These are phyloP conservation scores for Tolypocladium guangdongense DNA, from an alignment of 2,329 filamentous ascomycete species.

Conservation along the genomic window DNA sequence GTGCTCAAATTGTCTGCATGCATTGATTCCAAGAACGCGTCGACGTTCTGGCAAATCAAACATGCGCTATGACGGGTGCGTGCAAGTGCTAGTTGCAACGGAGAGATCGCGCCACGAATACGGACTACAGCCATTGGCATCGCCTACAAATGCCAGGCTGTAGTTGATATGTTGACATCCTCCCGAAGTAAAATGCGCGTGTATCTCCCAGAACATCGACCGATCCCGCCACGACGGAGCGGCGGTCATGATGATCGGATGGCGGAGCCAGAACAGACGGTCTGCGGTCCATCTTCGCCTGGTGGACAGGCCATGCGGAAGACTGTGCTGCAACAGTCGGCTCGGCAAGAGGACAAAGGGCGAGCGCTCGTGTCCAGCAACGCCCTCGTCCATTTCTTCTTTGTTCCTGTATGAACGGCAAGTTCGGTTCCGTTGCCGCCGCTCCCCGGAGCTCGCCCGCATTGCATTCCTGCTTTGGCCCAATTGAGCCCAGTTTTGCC, in stretches of 20 bases:
- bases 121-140: neutral
- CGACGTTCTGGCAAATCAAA: neutral
- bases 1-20: neutral
- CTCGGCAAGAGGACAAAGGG: too few species aligned
- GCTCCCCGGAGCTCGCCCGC: neutral
- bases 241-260: neutral
- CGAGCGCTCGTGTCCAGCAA: neutral
- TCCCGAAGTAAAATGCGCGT: neutral
- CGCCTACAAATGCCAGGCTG: neutral
- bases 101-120: too few species aligned
- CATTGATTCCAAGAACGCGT: neutral
- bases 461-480: neutral
- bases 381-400: neutral
- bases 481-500: neutral
- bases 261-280: neutral
- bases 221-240: neutral
- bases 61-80: neutral
- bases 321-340: neutral
- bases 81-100: too few species aligned
- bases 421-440: neutral
- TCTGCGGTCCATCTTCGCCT: neutral
- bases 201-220: neutral
- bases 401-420: neutral
- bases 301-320: neutral
- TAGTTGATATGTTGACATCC: neutral